phyloP scores from a whole-genome alignment of 2,329 filamentous ascomycete species.

The Periconia sp. region DNA sequence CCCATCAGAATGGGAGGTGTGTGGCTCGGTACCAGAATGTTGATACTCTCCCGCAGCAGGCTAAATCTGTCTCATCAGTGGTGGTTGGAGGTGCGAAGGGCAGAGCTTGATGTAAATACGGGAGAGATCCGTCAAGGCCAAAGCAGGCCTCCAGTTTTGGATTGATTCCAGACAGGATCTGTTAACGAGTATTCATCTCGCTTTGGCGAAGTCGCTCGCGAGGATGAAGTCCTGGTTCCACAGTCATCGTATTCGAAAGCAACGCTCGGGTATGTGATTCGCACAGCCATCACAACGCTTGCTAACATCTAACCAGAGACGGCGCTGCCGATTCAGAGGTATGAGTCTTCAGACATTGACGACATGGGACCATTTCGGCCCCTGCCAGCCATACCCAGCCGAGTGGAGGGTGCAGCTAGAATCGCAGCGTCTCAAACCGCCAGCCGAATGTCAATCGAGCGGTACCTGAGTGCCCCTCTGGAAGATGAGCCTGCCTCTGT shows the following conservation, averaged over 20 bases:
- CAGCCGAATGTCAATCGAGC: slow-evolving; percentile 32
- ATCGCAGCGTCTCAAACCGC: slow-evolving; percentile 20
- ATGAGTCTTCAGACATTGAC: slow-evolving; percentile 11
- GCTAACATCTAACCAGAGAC: slow-evolving; percentile 14
- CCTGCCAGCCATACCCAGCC: slow-evolving; percentile 5
- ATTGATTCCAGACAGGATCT: slow-evolving; percentile 1
- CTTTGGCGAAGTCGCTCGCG: not conserved
- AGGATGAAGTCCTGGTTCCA: slow-evolving; percentile 32
- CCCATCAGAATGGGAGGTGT: slow-evolving; percentile 13
- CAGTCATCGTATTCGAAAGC: slow-evolving; percentile 21
- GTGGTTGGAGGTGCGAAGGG: slow-evolving; percentile 7
- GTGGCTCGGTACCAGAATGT: slow-evolving; percentile 20
- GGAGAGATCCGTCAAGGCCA: slow-evolving; percentile 8
- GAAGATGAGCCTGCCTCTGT: slow-evolving; percentile 33
- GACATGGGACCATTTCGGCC: not conserved
- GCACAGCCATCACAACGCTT: not conserved
- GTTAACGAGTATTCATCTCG: not conserved
- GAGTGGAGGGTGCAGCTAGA: slow-evolving; percentile 11
- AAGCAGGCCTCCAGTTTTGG: slow-evolving; percentile 7
- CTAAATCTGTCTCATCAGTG: slow-evolving; percentile 26
- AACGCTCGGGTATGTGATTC: slow-evolving; percentile 23
- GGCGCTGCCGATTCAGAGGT: slow-evolving; percentile 12
- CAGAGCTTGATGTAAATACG: slow-evolving; percentile 18
- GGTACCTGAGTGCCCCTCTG: slow-evolving; percentile 31
- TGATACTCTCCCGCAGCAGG: slow-evolving; percentile 25